Base-by-base conservation (phyloP, 805 yeast species). In the Wickerhamomyces silvicola region DNA sequence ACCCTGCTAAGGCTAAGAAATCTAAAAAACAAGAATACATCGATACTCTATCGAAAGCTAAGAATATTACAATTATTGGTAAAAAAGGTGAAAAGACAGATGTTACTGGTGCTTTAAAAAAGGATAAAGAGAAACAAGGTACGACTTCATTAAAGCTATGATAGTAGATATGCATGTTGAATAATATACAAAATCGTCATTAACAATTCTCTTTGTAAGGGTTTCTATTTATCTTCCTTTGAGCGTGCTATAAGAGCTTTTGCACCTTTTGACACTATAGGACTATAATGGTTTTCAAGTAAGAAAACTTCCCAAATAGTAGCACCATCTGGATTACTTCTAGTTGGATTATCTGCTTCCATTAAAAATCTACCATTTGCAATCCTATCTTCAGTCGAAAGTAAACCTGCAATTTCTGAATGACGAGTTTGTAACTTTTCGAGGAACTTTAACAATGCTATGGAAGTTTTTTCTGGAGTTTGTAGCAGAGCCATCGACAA, bases 291-390 rank as follows among this genome's bases (percentile, higher is more conserved):
- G 40, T 77, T 74, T 36, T 79, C 81, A 35, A 92, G 62, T 24
- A 90, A 57, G 6, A 78, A 78, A 32, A 78, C 75, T 51, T 92
- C 98, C 95, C 95, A 92, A 22, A 90, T 59, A 0, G 87, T 81
- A 2, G 97, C 94, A 12, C 90, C 92, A 26, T 81, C 90, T 2
- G 94, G 72, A 50, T 92, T 88, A 44, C 83, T 65, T 52, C 90
- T 75, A 43, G 81, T 84, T 9, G 84, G 75, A 28, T 73, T 78
- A 32, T 72, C 72, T 10, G 70, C 70, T 30, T 77, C 86, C 43
- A 79, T 65, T 18, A 75, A 72, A 50, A 81, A 81, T 10, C 68
- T 65, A 29, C 96, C 97, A 37, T 90, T 87, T 24, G 77, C 76
- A 24, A 92, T 72, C 43, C 92, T 70, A 52, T 92, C 98, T 29